phyloP scores from a whole-genome alignment of 1,139 yeast species.

The Pichia sorboxylosa region DNA sequence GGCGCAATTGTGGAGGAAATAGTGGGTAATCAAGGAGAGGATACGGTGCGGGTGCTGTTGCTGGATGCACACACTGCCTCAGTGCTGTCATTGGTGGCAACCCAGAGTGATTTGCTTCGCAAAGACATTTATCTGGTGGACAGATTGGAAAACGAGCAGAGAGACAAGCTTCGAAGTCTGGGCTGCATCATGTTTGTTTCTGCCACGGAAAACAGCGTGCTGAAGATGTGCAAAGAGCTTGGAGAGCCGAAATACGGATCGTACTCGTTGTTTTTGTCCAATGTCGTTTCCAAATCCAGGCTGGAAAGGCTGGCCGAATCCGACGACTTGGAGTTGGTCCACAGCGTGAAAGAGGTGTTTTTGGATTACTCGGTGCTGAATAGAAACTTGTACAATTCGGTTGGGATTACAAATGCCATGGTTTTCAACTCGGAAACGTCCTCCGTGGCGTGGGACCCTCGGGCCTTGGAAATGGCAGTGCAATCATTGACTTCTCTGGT shows the following conservation, averaged over 20 bases:
- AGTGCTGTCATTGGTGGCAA: slow-evolving; percentile 72
- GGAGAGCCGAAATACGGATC: slow-evolving; percentile 65
- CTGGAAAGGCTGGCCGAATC: slow-evolving; percentile 81
- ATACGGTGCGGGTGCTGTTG: slow-evolving; percentile 49
- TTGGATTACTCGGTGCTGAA: slow-evolving; percentile 74
- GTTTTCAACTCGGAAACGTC: slow-evolving; percentile 6
- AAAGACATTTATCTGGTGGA: slow-evolving; percentile 78
- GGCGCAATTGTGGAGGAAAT: slow-evolving; percentile 39
- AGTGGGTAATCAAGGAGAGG: slow-evolving; percentile 22
- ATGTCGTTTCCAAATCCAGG: slow-evolving; percentile 59
- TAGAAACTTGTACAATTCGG: slow-evolving; percentile 44
- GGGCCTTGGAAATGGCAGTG: slow-evolving; percentile 37
- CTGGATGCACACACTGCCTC: slow-evolving; percentile 74
- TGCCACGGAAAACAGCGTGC: slow-evolving; percentile 40
- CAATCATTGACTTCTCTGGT: slow-evolving; percentile 54
- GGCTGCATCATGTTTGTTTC: slow-evolving; percentile 71
- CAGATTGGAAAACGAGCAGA: slow-evolving; percentile 45
- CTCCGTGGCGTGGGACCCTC: slow-evolving; percentile 33
- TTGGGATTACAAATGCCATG: slow-evolving; percentile 12
- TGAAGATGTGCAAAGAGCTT: slow-evolving; percentile 51
- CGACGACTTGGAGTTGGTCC: slow-evolving; percentile 75
- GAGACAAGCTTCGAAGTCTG: slow-evolving; percentile 73
- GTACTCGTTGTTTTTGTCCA: slow-evolving; percentile 70
- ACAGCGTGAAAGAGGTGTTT: slow-evolving; percentile 68
- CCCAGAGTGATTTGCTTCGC: slow-evolving; percentile 74